Base-by-base conservation (phyloP, 139 green algal species). In the Chlamydomonas incerta region DNA sequence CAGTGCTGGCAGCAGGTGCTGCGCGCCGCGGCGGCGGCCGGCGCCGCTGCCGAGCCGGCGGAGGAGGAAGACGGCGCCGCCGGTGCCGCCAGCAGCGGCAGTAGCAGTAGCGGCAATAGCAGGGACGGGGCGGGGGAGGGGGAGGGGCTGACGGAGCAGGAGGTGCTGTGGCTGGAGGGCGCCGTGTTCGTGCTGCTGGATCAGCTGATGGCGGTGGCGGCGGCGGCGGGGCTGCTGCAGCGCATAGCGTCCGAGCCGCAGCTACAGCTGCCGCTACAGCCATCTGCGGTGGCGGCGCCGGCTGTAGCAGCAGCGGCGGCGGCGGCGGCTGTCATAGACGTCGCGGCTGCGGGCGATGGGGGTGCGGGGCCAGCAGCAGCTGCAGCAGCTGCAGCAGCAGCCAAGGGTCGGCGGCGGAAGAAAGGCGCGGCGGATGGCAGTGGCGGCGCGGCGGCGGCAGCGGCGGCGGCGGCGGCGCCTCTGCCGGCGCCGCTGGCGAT, bases 101-200 rank as follows among this genome's bases (percentile, higher is more conserved):
- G 23, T 5, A 24, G 21, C 21, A 63, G 57, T 9, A 63, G 72
- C 31, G 8, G 41, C 11, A 33, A 20, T 46, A 58, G 0, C 46
- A 26, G 50, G 4, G 50, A 37, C 28, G 75, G 28, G 10, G 75
- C 15, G 9, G 15, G 1, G 15, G 37, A 4, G 20, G n/a, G 20
- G 17, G 63, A 9, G 6, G 62, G 46, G 11, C 34, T 83, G 63
- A 47, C 57, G 6, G 31, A 74, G 37, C 63, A 66, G 63, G 29
- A 83, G 63, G 63, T 83, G 29, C 62, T 65, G 46, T 83, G 76
- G 76, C 41, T 83, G 29, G 76, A 83, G 76, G 76, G 76, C 37
- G 55, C 37, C 37, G 41, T 74, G 29, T 83, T 83, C 23, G 63
- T 74, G 37, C 46, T 83, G 76, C 17, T 83, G n/a, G 63, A 83